Evolutionary conservation across 495 filamentous ascomycete species (phyloP), one percentile per base, ranked within the genome.

Genomic region (Penicillium dipodomyicola): DNA sequence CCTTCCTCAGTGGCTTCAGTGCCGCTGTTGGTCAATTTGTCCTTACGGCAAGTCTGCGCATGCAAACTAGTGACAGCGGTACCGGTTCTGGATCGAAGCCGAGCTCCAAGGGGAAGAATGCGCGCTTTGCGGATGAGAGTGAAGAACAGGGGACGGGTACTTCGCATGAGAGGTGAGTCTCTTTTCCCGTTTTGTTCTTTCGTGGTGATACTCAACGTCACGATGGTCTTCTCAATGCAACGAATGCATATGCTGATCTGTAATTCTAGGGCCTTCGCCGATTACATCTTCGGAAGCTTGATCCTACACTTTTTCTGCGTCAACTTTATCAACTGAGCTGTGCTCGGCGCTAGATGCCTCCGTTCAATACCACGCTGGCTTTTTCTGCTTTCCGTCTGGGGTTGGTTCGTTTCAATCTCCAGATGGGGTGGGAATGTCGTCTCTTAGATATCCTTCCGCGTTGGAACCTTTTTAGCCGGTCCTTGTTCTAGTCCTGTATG

Each of bases 271-370:
- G 95, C 94, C 15, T 98, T 98, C 72, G 94, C 94, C 63, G 94
- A 98, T 80, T 98, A 87, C 65, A 85, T 97, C 59, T 90, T 97
- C 55, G 92, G 92, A 66, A 96, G 91, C 69, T 66, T 98, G 71
- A 89, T 98, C 65, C 75, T 98, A 72, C 94, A 98, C 79, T 96
- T 97, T 79, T 97, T 98, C 81, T 98, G 94, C 75, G 87, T 97
- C 63, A 97, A 98, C 79, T 98, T 98, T 72, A 97, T 98, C 77
- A 98, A 98, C 81, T 97, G 76, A 75, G 63, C 45, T 47, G 52
- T 35, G 43, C 42, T 40, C 42, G 7, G 19, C 33, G 30, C 23
- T 61, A 14, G 20, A 37, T n/a, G 22, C 4, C 20, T 51, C 14
- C 49, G 15, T 45, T 53, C 32, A 7, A 35, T 37, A 44, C 35